Evolutionary conservation across 148 eudicot species (phyloP).

Genomic region (Simmondsia chinensis): DNA sequence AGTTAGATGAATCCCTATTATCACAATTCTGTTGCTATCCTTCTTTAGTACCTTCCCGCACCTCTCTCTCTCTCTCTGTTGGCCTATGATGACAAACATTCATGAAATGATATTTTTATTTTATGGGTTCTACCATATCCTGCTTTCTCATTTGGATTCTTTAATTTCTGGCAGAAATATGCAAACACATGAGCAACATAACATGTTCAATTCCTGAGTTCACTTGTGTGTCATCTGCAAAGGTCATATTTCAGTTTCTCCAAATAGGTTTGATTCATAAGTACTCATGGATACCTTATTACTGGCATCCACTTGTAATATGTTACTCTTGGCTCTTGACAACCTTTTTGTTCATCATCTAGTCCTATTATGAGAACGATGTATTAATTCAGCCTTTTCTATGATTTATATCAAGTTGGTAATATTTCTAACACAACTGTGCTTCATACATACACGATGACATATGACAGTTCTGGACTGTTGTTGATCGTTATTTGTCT

Average conservation of each 20-base stretch:
- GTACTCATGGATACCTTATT: not conserved
- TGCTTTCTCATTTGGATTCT: slow-evolving; percentile 7
- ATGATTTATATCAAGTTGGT: not conserved
- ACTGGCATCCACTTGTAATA: not conserved
- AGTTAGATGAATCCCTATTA: no score
- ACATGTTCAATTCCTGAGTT: slow-evolving; percentile 90
- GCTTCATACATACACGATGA: no score
- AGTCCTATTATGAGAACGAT: no score
- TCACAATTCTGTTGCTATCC: no score
- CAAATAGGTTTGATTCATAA: slow-evolving; percentile 2
- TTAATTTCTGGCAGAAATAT: slow-evolving; percentile 45
- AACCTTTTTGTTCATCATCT: no score
- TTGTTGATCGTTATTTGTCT: no score
- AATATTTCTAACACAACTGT: no score
- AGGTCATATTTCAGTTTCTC: slow-evolving; percentile 40
- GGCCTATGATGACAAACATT: not conserved
- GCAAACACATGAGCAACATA: slow-evolving; percentile 66
- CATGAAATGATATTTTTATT: not conserved
- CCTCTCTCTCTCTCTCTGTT: no score
- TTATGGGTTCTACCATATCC: not conserved
- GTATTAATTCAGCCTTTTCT: no score
- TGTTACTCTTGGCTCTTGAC: not conserved
- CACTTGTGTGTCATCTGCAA: slow-evolving; percentile 84
- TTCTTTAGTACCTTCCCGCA: no score
- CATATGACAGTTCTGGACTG: no score